Conservation (phyloP, 768 basidiomycete species). For the Auriscalpium microsporum region DNA sequence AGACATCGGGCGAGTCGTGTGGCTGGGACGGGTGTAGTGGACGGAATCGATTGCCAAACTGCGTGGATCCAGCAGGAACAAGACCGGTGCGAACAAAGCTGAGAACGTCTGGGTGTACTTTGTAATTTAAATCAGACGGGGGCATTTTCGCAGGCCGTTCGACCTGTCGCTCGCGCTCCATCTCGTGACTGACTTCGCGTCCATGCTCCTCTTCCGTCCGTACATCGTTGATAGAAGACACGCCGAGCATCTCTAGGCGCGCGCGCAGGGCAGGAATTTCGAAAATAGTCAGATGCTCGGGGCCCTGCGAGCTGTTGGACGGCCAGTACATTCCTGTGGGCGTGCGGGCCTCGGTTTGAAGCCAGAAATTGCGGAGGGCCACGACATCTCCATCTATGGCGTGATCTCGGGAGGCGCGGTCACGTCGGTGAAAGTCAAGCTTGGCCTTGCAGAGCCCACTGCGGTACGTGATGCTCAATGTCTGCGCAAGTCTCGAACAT, state of each 20-base stretch:
- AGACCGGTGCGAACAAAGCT: conserved; percentile 3
- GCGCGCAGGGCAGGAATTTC: neutral
- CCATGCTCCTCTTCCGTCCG: conserved; percentile 10
- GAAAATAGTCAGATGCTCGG: neutral
- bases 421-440: conserved; percentile 2
- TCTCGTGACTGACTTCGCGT: conserved; percentile 9
- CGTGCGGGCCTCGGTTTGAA: conserved; percentile 4
- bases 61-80: neutral
- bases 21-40: neutral
- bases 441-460: conserved; percentile 8
- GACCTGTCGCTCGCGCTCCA: conserved; percentile 5
- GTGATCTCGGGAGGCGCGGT: neutral
- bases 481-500: conserved; percentile 12
- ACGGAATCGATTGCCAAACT: neutral
- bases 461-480: conserved; percentile 5
- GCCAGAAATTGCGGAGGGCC: neutral
- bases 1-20: neutral
- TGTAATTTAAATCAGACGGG: neutral
- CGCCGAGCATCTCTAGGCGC: conserved; percentile 3
- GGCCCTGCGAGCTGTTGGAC: neutral
- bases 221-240: neutral
- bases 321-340: conserved; percentile 9
- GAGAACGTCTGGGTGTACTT: neutral
- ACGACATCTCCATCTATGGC: neutral
- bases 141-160: neutral